Evolutionary conservation across 495 filamentous ascomycete genomes (phyloP).

Genomic region (Lepidopterella palustris): DNA sequence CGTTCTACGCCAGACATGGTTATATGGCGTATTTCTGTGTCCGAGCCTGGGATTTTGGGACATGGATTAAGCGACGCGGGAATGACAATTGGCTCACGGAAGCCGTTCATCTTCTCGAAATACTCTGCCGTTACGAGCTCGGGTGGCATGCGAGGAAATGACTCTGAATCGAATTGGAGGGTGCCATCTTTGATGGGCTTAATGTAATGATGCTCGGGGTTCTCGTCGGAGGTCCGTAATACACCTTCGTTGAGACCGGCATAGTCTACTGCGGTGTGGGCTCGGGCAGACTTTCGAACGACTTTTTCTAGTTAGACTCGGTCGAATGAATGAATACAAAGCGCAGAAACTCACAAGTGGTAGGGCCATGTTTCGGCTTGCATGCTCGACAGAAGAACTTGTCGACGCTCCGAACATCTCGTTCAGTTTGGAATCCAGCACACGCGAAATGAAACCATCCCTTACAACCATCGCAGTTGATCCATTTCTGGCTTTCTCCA

Average conservation of each 20-base stretch:
- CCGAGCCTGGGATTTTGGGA: slow-evolving; percentile 25
- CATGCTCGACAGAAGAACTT: slow-evolving; percentile 64
- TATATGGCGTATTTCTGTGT: not conserved
- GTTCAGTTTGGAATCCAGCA: slow-evolving; percentile 62
- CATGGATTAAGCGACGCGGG: slow-evolving; percentile 60
- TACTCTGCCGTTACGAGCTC: slow-evolving; percentile 61
- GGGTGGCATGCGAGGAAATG: slow-evolving; percentile 60
- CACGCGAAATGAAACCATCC: slow-evolving; percentile 69
- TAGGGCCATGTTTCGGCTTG: slow-evolving; percentile 54
- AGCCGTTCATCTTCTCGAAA: slow-evolving; percentile 60
- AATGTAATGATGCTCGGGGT: slow-evolving; percentile 68
- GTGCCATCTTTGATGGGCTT: slow-evolving; percentile 63
- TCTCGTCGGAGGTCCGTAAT: slow-evolving; percentile 60
- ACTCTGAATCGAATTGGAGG: slow-evolving; percentile 56
- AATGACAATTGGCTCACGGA: slow-evolving; percentile 65
- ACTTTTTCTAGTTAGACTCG: slow-evolving; percentile 16
- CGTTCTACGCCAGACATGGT: not conserved
- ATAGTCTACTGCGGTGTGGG: slow-evolving; percentile 68
- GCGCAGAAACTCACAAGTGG: slow-evolving; percentile 53
- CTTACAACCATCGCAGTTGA: slow-evolving; percentile 69
- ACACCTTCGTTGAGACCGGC: slow-evolving; percentile 69
- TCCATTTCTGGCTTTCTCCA: slow-evolving; percentile 48
- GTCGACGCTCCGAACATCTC: slow-evolving; percentile 64
- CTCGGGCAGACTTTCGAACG: slow-evolving; percentile 49
- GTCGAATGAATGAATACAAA: not conserved